A percentile compares a stretch with the other conserved stretches of the same genome.
phyloP scores from a whole-genome alignment of 2,329 filamentous ascomycete species.

The Talaromyces sp. region DNA sequence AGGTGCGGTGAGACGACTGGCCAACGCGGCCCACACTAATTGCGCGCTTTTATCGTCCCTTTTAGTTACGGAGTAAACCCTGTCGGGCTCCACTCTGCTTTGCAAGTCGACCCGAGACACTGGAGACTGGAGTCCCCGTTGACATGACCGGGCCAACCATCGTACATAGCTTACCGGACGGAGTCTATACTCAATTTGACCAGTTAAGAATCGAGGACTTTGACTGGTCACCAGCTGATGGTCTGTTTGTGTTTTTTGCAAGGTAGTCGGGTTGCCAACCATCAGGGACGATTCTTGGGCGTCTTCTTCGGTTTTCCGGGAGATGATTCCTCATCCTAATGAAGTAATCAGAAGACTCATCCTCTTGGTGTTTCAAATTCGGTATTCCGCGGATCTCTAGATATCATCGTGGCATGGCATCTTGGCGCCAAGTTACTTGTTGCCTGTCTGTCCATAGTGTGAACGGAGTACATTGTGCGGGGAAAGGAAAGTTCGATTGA shows the following conservation, averaged over 20 bases:
- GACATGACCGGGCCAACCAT: neutral
- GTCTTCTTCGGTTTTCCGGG: neutral
- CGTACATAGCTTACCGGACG: neutral
- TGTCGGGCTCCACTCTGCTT: conserved; percentile 1
- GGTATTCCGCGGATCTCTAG: no score
- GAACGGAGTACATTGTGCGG: conserved; percentile 4
- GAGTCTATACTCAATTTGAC: neutral
- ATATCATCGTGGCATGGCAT: neutral
- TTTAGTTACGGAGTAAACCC: neutral
- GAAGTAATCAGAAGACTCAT: neutral
- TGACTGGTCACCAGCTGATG: neutral
- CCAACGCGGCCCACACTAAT: neutral
- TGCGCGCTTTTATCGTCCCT: conserved; percentile 2
- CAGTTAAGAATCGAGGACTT: neutral
- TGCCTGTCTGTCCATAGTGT: neutral
- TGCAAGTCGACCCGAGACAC: conserved; percentile 15
- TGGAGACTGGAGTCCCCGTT: conserved; percentile 5
- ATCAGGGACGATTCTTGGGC: neutral
- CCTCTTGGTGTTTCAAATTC: neutral
- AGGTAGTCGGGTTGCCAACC: neutral
- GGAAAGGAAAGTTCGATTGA: neutral
- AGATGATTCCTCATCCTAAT: neutral
- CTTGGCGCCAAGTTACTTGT: conserved; percentile 2
- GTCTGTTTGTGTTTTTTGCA: neutral
- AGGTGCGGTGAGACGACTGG: conserved; percentile 2